These are phyloP conservation scores for Boechera divaricarpa DNA, from an alignment of 345 rosid genomes.

Conservation along the genomic window DNA sequence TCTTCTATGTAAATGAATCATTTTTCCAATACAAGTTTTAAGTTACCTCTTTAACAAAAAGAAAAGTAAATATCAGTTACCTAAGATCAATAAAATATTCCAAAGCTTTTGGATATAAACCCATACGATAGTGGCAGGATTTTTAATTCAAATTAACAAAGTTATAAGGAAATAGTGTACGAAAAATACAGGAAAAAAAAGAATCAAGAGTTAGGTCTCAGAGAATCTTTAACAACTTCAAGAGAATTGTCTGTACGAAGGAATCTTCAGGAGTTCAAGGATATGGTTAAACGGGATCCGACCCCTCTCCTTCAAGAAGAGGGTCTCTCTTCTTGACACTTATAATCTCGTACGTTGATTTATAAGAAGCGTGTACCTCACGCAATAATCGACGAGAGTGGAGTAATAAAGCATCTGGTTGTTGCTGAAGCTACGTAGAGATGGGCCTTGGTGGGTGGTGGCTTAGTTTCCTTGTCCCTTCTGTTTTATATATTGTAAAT, in stretches of 20 bases:
- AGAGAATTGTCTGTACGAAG: conserved; percentile 37
- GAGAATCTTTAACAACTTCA: conserved; percentile 31
- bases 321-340: conserved; percentile 1
- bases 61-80: too few relatives aligned
- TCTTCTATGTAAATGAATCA: too few relatives aligned
- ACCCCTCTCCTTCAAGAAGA: not conserved
- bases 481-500: not conserved
- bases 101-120: conserved; percentile 16
- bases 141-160: not conserved
- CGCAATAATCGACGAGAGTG: not conserved
- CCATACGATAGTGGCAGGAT: not conserved
- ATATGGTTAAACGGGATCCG: conserved; percentile 15
- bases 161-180: not conserved
- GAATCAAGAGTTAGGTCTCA: conserved; percentile 30
- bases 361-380: conserved; percentile 2
- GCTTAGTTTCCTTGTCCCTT: not conserved
- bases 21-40: too few relatives aligned
- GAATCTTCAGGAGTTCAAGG: conserved; percentile 37
- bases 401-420: conserved; percentile 28
- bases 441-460: not conserved
- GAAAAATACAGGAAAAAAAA: not conserved
- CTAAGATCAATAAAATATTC: not conserved
- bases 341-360: conserved; percentile 22
- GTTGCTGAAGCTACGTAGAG: conserved; percentile 27
- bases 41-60: too few relatives aligned